Evolutionary conservation across 768 basidiomycete genomes (phyloP).

Genomic region (Lactifluus echinatus): DNA sequence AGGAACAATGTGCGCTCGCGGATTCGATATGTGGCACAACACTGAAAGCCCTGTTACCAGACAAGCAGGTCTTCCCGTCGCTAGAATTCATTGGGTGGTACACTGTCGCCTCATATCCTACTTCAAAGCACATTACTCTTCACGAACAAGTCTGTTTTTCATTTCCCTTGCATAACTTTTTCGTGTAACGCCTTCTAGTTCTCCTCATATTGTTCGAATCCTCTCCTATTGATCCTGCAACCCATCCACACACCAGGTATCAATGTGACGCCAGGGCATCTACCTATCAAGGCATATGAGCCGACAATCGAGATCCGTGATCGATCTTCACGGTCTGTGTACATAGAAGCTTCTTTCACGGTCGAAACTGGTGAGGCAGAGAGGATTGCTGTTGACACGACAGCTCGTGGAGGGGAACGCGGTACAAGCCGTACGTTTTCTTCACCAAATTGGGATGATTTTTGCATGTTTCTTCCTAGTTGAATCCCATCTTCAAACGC

Average conservation of each 20-base stretch:
- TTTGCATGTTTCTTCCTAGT: conserved; percentile 40
- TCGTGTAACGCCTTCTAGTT: conserved; percentile 43
- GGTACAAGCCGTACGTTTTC: conserved; percentile 63
- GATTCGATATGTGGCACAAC: background rate
- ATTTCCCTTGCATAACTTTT: background rate
- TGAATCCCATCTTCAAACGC: conserved; percentile 82
- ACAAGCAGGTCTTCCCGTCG: conserved; percentile 97
- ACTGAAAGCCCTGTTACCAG: conserved; percentile 33
- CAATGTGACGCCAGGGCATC: conserved; percentile 55
- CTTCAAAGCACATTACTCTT: conserved; percentile 65
- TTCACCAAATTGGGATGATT: background rate
- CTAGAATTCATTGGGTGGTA: conserved; percentile 99
- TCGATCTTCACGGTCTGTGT: conserved; percentile 65
- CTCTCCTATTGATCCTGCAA: conserved; percentile 73
- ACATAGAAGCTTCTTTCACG: conserved; percentile 76
- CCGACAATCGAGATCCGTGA: conserved; percentile 81
- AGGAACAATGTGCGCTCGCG: conserved; percentile 68
- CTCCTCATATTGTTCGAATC: conserved; percentile 75
- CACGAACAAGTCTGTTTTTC: conserved; percentile 65
- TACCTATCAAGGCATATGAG: conserved; percentile 93
- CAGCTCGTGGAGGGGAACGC: conserved; percentile 75
- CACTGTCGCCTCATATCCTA: conserved; percentile 70
- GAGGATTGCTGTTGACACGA: conserved; percentile 96
- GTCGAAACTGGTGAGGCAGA: conserved; percentile 98
- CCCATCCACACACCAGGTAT: conserved; percentile 39